Base-by-base conservation (phyloP, 805 yeast genomes). In the Hanseniaspora valbyensis region DNA sequence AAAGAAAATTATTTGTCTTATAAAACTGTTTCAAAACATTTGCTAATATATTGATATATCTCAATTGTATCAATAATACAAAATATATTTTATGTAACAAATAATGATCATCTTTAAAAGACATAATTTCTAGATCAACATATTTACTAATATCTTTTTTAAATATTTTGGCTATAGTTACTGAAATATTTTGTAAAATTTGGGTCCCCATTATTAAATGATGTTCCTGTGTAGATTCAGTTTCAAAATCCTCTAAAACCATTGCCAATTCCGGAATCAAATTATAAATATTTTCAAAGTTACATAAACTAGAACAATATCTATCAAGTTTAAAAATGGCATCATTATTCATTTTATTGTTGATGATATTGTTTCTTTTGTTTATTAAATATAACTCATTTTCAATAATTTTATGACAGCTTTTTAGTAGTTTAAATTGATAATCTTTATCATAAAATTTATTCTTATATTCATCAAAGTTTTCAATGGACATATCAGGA, bases 71-170 rank as follows among this genome's bases (percentile, higher is more conserved):
- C 8, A 61, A 50, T 2, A 61, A 45, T 18, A 60, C 52, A 12
- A 74, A 66, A 52, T 75, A 68, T 3, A 75, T 62, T 52, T 73
- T 65, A 55, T 78, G 82, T 37, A 75, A 57, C 0, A 75, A 60
- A 52, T 32, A 48, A 16, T 14, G 4, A 4, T 32, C 16, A 9
- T 24, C 32, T 18, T 46, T 33, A 10, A 29, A 25, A 2, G 32
- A n/a, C 28, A 37, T 16, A 9, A 44, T 44, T 8, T 44, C 37
- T 29, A 30, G 16, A 10, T 44, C 12, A 12, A 38, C 25, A 22
- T 28, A 44, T n/a, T 29, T 18, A 16, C 32, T 14, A 25, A 48
- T 48, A 4, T n/a, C 30, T 5, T 39, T 30, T 13, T 40, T 19
- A 26, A 39, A 30, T 2, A 45, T 16, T 9, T 58, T 56, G 19